Evolutionary conservation across 768 basidiomycete species (phyloP).

Genomic region (Tephrocybe rancida): DNA sequence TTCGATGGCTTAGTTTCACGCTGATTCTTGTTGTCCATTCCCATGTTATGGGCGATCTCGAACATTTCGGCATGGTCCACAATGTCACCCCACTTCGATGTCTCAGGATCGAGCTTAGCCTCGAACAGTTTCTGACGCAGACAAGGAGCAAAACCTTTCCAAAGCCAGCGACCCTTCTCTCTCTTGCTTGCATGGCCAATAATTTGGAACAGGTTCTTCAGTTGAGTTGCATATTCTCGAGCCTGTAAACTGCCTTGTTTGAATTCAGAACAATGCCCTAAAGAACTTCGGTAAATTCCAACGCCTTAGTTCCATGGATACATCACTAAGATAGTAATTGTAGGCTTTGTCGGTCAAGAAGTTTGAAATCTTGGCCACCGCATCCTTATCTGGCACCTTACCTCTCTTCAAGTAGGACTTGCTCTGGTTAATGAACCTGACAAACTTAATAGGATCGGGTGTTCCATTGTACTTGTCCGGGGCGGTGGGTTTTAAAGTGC

Average conservation of each 20-base stretch:
- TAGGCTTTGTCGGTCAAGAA: not conserved
- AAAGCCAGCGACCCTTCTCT: not conserved
- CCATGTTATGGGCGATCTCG: not conserved
- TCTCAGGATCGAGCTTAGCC: not conserved
- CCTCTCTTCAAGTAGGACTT: conserved; percentile 14
- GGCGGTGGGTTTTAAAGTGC: conserved; percentile 14
- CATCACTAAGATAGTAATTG: not conserved
- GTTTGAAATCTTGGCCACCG: not conserved
- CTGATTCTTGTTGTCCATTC: not conserved
- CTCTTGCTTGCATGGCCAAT: not conserved
- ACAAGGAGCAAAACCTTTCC: not conserved
- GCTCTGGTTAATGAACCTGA: conserved; percentile 17
- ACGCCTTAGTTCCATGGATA: too few relatives aligned
- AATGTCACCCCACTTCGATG: not conserved
- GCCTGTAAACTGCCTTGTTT: not conserved
- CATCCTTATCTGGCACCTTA: not conserved
- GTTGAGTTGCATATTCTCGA: not conserved
- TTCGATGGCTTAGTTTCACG: too few relatives aligned
- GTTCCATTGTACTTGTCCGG: conserved; percentile 17
- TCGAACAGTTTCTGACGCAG: not conserved
- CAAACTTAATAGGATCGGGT: conserved; percentile 8
- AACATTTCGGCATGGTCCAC: not conserved
- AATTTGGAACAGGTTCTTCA: not conserved
- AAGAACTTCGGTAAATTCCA: too few relatives aligned
- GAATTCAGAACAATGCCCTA: not conserved